phyloP scores from a whole-genome alignment of 148 eudicot genomes.

The Vaccinium macrocarpon region DNA sequence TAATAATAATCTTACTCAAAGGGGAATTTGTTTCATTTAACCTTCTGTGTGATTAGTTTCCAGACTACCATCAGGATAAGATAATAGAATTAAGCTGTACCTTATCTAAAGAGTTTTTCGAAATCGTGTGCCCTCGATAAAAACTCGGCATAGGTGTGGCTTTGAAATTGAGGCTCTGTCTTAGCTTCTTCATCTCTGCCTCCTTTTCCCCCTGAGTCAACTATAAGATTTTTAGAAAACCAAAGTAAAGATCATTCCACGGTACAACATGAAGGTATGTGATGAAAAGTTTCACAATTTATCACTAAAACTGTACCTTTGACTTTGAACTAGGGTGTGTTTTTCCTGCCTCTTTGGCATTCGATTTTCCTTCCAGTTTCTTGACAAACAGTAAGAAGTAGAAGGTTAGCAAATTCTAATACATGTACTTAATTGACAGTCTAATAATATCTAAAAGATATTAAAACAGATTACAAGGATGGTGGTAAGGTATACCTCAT shows the following conservation, averaged over 20 bases:
- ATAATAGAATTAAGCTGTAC: constrained; percentile 23
- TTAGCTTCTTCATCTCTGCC: constrained; percentile 33
- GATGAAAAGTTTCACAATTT: neutral
- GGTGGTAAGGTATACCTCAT: constrained; percentile 38
- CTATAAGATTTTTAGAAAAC: constrained; percentile 10
- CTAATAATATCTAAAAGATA: neutral
- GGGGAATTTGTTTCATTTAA: neutral
- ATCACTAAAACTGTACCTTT: constrained; percentile 34
- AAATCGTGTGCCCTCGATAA: constrained; percentile 30
- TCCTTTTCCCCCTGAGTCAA: constrained; percentile 45
- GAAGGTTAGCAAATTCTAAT: constrained; percentile 4
- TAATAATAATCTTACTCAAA: neutral
- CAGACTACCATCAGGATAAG: neutral
- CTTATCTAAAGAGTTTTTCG: constrained; percentile 37
- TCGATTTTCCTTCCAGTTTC: constrained; percentile 44
- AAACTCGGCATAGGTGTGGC: constrained; percentile 45
- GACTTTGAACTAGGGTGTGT: constrained; percentile 34
- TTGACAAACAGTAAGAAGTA: constrained; percentile 37
- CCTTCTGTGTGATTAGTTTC: neutral
- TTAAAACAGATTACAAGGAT: neutral
- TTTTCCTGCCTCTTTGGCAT: constrained; percentile 39
- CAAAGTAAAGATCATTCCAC: neutral
- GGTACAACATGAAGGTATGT: neutral
- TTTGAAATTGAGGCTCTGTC: constrained; percentile 34
- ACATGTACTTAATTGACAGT: neutral